Evolutionary conservation across 2,329 filamentous ascomycete genomes (phyloP), one percentile per base, ranked within the genome.

Genomic region (Aspergillus novofumigatus): DNA sequence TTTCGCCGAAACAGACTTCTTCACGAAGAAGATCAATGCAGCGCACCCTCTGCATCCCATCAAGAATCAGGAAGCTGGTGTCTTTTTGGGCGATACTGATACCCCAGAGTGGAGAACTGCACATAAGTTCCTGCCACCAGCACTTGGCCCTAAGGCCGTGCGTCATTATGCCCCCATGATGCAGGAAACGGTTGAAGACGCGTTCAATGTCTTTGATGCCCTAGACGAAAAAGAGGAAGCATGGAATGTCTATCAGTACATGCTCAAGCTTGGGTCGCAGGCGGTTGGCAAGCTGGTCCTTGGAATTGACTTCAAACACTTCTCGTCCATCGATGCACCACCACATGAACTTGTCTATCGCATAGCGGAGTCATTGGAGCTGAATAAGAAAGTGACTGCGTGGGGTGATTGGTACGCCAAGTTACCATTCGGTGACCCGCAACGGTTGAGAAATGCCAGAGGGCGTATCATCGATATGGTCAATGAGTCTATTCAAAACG

Each of bases 81-180:
- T 74, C 29, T 74, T 74, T 54, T 54, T 72, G 0, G 66, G 67
- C 9, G 72, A 74, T 48, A 72, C 69, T 4, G 56, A 73, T 35
- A 72, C 72, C 0, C 61, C 64, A 0, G 64, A 67, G 52, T 75
- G 70, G 69, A 71, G 66, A 41, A 53, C 78, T 0, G 78, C 80
- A 0, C 85, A 87, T 74, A 87, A 87, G 66, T 87, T 86, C 68
- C 62, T 87, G 0, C 83, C 84, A 0, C 83, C 85, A 0, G 80
- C 82, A 0, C 72, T 87, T 10, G 79, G 79, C 0, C 83, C 84
- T 29, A 85, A 84, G 65, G 84, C 84, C 0, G 83, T 87, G 4
- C 75, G 81, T 1, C 84, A 86, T 62, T 86, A 87, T 59, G 78
- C 82, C 0, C 83, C 84, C 0, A 78, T 76, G 0, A 86, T 87